Base-by-base conservation (phyloP, 331 rosid species). In the Arachis monticola region DNA sequence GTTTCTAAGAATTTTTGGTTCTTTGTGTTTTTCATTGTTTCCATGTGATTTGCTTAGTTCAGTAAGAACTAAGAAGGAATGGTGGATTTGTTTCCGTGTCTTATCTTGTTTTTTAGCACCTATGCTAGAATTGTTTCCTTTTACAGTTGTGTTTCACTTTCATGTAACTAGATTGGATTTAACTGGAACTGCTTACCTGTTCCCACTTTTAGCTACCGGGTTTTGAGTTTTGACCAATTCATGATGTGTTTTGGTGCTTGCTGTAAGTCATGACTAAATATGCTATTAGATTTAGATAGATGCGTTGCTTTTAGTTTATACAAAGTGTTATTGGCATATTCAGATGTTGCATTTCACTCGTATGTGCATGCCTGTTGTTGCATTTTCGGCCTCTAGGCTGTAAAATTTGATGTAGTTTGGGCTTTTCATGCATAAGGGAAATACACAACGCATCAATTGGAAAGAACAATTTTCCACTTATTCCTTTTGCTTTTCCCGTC, bases 121-220 rank as follows among this genome's bases (percentile, higher is more conserved):
- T 22, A 22, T 22, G 27, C 27, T 65, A 10, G 13, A 44, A 45
- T 38, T 38, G 64, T 6, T 13, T 61, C 22, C 56, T 17, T n/a
- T 56, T 80, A 38, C 44, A 48, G 41, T 67, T 69, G 67, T 48
- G 67, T 47, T 70, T 75, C 50, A 56, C 81, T 47, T 70, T 75
- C 50, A 56, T 83, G 77, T 57, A 44, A 44, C 40, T 55, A 48
- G 63, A 4, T 38, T 79, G 45, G 65, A 59, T 56, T 30, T 60
- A n/a, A 44, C 8, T 44, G 48, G 7, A 8, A 14, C 4, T 45
- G 48, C 35, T 45, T 45, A 32, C 30, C 4, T 35, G 40, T 22
- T 22, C 27, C 27, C 27, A 22, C 27, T 22, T 22, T 22, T 22
- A 22, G 32, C 32, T 50, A 44, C 31, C 1, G 27, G 61, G 8